These are phyloP conservation scores for Camptophora hylomeconis DNA, from an alignment of 2,329 filamentous ascomycete genomes.

Conservation along the genomic window DNA sequence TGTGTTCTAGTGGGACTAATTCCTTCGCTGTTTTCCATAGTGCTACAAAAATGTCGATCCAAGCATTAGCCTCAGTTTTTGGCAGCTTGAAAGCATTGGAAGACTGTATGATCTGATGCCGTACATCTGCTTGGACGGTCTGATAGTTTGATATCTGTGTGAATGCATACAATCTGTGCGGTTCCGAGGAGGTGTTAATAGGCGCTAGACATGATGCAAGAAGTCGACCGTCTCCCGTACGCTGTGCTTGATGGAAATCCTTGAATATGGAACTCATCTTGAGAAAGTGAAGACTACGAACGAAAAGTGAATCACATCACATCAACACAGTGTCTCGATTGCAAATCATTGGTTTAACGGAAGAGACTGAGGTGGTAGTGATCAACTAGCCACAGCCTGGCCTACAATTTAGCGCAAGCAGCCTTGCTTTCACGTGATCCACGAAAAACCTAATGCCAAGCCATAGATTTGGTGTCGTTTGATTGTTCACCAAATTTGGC, in stretches of 20 bases:
- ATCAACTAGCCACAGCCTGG: too few species aligned
- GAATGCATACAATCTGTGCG: constrained; percentile 55
- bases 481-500: too few species aligned
- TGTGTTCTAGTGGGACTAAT: constrained; percentile 53
- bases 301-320: too few species aligned
- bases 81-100: constrained; percentile 42
- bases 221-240: constrained; percentile 52
- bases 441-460: too few species aligned
- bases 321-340: too few species aligned
- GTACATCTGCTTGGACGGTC: constrained; percentile 55
- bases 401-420: too few species aligned
- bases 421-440: too few species aligned
- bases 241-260: constrained; percentile 59
- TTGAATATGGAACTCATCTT: constrained; percentile 61
- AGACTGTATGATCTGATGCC: constrained; percentile 55
- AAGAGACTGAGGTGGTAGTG: too few species aligned
- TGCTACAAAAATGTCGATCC: constrained; percentile 69
- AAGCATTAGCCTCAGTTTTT: constrained; percentile 61
- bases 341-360: too few species aligned
- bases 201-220: constrained; percentile 67
- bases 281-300: too few species aligned
- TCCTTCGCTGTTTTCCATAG: constrained; percentile 77
- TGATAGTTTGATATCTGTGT: constrained; percentile 56
- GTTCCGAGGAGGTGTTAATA: constrained; percentile 47
- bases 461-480: too few species aligned